Evolutionary conservation across 768 basidiomycete genomes (phyloP).

Genomic region (Brasilioporus rufonigricans): DNA sequence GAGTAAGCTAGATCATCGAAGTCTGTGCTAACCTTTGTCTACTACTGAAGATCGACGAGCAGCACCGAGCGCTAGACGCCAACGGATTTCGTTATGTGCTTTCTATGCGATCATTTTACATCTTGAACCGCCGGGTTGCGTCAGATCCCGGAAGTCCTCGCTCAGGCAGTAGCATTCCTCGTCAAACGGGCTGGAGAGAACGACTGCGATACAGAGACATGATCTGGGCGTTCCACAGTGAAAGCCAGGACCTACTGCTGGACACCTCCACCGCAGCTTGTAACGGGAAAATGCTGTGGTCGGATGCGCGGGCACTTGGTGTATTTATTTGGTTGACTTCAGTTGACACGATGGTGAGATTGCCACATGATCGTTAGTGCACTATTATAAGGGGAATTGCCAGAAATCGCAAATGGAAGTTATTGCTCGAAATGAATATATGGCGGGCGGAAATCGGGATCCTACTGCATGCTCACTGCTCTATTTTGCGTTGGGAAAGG

Average conservation of each 20-base stretch:
- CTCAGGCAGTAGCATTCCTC: slow-evolving; percentile 40
- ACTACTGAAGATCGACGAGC: slow-evolving; percentile 74
- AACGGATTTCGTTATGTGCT: slow-evolving; percentile 93
- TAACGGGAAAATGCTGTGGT: slow-evolving; percentile 85
- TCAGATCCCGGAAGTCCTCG: slow-evolving; percentile 47
- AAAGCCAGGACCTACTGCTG: slow-evolving; percentile 84
- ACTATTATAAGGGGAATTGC: not conserved
- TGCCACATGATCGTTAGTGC: not conserved
- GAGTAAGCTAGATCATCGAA: not conserved
- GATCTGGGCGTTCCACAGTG: slow-evolving; percentile 96
- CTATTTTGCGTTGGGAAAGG: slow-evolving; percentile 93
- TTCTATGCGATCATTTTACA: slow-evolving; percentile 89
- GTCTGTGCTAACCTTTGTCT: not conserved
- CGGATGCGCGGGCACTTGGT: slow-evolving; percentile 82
- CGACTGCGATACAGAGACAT: slow-evolving; percentile 92
- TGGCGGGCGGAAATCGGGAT: slow-evolving; percentile 83
- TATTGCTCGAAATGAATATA: slow-evolving; percentile 91
- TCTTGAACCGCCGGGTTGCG: slow-evolving; percentile 64
- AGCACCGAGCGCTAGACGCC: slow-evolving; percentile 84
- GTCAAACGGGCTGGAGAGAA: slow-evolving; percentile 58
- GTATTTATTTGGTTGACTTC: slow-evolving; percentile 87
- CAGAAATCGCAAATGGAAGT: slow-evolving; percentile 82
- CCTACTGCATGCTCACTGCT: slow-evolving; percentile 86
- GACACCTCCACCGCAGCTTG: slow-evolving; percentile 69
- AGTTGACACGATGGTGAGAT: slow-evolving; percentile 69